A percentile compares a stretch with the other conserved stretches of the same genome.
phyloP scores from a whole-genome alignment of 2,329 filamentous ascomycete genomes.

The Penicillium olsonii region DNA sequence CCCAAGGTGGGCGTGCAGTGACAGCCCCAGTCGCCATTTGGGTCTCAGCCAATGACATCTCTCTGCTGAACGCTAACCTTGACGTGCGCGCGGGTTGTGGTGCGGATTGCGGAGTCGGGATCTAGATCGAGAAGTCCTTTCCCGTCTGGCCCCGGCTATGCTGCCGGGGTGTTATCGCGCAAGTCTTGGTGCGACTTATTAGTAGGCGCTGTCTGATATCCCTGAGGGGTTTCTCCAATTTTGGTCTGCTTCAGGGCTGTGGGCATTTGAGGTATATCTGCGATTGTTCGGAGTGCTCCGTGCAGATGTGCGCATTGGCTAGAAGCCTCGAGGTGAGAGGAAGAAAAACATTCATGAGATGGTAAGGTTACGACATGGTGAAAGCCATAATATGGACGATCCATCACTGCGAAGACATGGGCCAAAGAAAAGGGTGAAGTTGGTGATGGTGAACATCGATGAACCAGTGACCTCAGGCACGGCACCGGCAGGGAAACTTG shows the following conservation, averaged over 20 bases:
- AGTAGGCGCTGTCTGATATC: not conserved
- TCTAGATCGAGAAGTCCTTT: conserved; percentile 7
- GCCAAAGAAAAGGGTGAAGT: not conserved
- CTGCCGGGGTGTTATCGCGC: not conserved
- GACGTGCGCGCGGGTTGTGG: not conserved
- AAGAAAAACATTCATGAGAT: too few species aligned
- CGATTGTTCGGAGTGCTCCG: too few species aligned
- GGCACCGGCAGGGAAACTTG: not conserved
- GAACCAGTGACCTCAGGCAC: too few species aligned
- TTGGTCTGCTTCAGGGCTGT: not conserved
- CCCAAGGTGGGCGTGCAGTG: not conserved
- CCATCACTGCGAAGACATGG: too few species aligned
- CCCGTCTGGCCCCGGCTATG: not conserved
- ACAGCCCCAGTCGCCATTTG: not conserved
- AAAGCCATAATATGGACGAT: too few species aligned
- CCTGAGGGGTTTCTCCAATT: not conserved
- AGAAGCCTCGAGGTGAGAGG: too few species aligned
- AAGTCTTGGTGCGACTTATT: too few species aligned
- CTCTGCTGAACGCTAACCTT: not conserved
- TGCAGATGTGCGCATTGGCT: too few species aligned
- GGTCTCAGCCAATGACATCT: not conserved
- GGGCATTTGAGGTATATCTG: not conserved
- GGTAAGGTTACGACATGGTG: too few species aligned
- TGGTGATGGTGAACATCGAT: too few species aligned
- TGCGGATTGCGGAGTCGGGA: not conserved